phyloP scores from a whole-genome alignment of 176 grass and related monocot genomes.

The Ampelocalamus luodianensis region DNA sequence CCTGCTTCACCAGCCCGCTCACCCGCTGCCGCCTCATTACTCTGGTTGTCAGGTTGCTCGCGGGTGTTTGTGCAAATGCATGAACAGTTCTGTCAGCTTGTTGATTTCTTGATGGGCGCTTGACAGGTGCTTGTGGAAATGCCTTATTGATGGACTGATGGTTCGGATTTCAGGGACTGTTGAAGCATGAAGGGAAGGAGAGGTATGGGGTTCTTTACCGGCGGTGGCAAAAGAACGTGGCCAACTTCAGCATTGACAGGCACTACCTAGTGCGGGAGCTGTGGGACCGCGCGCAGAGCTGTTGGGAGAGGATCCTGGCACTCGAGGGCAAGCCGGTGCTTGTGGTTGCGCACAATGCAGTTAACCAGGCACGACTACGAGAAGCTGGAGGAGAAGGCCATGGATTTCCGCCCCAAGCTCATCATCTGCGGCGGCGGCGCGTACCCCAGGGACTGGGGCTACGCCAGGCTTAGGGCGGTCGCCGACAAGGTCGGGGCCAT shows the following conservation, averaged over 20 bases:
- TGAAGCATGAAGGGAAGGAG: constrained; percentile 93
- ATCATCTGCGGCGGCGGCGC: constrained; percentile 97
- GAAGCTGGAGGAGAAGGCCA: constrained; percentile 97
- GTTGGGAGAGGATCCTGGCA: constrained; percentile 74
- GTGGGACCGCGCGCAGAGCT: constrained; percentile 72
- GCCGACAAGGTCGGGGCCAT: constrained; percentile 93
- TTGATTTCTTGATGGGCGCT: not conserved
- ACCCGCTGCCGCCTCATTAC: constrained; percentile 61
- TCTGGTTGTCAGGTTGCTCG: no score
- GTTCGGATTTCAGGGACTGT: constrained; percentile 56
- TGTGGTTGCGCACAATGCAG: constrained; percentile 95
- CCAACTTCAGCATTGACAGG: constrained; percentile 77
- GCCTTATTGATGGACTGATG: not conserved
- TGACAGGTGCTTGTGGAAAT: constrained; percentile 19
- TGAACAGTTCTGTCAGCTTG: not conserved
- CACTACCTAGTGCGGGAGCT: constrained; percentile 84
- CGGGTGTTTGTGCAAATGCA: constrained; percentile 5
- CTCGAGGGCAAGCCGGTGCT: constrained; percentile 83
- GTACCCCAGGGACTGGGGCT: constrained; percentile 98
- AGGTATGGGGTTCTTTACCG: constrained; percentile 57
- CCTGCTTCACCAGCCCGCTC: constrained; percentile 93
- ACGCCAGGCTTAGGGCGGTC: constrained; percentile 75
- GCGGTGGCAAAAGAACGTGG: constrained; percentile 80
- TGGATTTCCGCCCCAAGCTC: constrained; percentile 98
- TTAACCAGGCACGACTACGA: constrained; percentile 97